phyloP scores from a whole-genome alignment of 495 filamentous ascomycete genomes.

The Pseudotulostoma volvatum region DNA sequence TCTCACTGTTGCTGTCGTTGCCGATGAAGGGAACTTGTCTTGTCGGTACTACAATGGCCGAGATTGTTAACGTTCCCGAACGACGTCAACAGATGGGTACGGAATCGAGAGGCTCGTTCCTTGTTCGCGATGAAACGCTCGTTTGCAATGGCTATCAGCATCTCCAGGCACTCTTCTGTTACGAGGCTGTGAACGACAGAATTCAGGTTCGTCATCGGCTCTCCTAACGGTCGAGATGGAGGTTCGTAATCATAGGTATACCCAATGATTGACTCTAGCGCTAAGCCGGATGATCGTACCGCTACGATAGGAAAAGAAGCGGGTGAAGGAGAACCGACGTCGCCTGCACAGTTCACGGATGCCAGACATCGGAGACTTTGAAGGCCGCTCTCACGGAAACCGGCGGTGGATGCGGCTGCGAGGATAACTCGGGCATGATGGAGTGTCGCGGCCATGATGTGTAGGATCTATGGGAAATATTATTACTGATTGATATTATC shows the following conservation, averaged over 20 bases:
- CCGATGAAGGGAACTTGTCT: too few species aligned
- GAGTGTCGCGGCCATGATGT: constrained; percentile 60
- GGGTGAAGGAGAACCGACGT: constrained; percentile 7
- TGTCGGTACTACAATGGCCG: too few species aligned
- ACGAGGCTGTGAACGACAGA: constrained; percentile 28
- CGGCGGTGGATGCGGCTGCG: constrained; percentile 56
- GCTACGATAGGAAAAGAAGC: constrained; percentile 57
- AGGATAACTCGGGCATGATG: constrained; percentile 56
- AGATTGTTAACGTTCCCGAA: constrained; percentile 9
- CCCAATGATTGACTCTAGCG: constrained; percentile 64
- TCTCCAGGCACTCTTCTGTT: constrained; percentile 40
- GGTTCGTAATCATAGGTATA: constrained; percentile 22
- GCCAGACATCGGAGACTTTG: constrained; percentile 26
- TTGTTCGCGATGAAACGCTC: constrained; percentile 60
- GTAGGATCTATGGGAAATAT: constrained; percentile 77
- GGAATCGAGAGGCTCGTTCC: constrained; percentile 50
- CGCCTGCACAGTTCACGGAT: too few species aligned
- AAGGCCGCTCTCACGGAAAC: constrained; percentile 80
- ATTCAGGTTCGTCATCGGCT: constrained; percentile 19
- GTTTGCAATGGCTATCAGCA: constrained; percentile 52
- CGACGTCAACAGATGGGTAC: constrained; percentile 8
- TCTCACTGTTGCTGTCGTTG: too few species aligned
- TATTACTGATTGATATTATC: too few species aligned
- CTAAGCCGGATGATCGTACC: constrained; percentile 61
- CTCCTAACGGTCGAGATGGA: too few species aligned